Base-by-base conservation (phyloP, 176 grass and related monocot genomes). In the Aegilops umbellulata region DNA sequence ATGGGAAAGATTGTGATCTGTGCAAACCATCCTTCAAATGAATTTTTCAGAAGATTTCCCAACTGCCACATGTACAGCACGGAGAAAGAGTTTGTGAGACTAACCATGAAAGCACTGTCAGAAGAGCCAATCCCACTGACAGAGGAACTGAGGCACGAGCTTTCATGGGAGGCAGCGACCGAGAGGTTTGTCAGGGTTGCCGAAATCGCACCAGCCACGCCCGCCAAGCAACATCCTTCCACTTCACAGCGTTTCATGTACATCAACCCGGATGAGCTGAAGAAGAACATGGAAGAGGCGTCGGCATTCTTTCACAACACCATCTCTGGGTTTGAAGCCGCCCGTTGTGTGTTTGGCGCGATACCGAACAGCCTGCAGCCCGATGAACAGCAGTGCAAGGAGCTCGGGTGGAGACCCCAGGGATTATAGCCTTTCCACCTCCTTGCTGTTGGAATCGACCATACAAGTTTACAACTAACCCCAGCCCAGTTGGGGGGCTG, bases 1-100 rank as follows among this genome's bases (percentile, higher is more conserved):
- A 99, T 99, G 97, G 97, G 94, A 55, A 99, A 99, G 83, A 96
- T 94, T 70, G 94, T 99, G 55, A 94, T 99, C 15, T 99, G 94
- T 60, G 94, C 92, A 23, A 85, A 93, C 60, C 97, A 99, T 69
- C 92, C 94, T 47, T 99, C 97, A 22, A 99, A 99, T 63, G 94
- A 96, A 6, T 99, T 99, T 87, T 99, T 99, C 89, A 96, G 85
- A 86, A 91, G 88, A 64, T 96, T 99, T 82, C 94, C 92, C 19
- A 99, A 99, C 84, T 99, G 97, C 78, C 86, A 91, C 60, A 92
- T 90, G 58, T 96, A 99, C 74, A 91, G 79, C 89, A 99, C 70
- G 0, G 80, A 90, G 63, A 86, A 41, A 69, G 90, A 99, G 61
- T 99, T 99, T 60, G 90, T 91, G 17, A 91, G 85, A 75, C 60